phyloP scores from a whole-genome alignment of 495 filamentous ascomycete species.

The Trichoderma erinaceum region DNA sequence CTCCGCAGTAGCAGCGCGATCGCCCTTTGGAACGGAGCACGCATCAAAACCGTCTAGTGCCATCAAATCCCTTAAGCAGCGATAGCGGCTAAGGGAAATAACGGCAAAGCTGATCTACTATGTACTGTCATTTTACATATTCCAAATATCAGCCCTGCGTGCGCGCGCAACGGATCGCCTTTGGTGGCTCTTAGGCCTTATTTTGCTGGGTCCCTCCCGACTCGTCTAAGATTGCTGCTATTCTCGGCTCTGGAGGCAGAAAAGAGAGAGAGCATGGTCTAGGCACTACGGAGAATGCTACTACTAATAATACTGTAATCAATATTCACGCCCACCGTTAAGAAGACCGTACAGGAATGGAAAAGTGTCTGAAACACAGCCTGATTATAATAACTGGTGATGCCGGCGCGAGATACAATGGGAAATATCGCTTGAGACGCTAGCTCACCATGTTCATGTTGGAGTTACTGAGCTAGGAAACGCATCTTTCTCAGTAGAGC shows the following conservation, averaged over 20 bases:
- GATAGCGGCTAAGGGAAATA: too few species aligned
- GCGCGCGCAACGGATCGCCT: constrained; percentile 7
- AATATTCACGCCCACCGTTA: neutral
- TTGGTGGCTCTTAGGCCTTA: neutral
- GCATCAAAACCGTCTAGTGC: neutral
- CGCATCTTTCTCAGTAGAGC: neutral
- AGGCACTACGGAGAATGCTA: neutral
- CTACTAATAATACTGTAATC: neutral
- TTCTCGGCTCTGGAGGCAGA: neutral
- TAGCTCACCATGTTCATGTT: neutral
- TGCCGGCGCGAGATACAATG: neutral
- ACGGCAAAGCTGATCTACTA: neutral
- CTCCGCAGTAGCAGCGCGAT: neutral
- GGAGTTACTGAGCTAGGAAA: neutral
- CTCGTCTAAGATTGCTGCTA: constrained; percentile 1
- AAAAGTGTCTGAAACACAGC: neutral
- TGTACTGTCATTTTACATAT: neutral
- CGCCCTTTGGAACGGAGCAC: neutral
- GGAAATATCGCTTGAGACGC: neutral
- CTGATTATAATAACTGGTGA: neutral
- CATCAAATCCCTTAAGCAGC: neutral
- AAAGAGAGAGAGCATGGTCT: neutral
- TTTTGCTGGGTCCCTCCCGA: neutral
- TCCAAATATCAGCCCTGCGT: neutral
- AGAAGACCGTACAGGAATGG: neutral